Evolutionary conservation across 352 stramenopile species (phyloP).

Genomic region (Globisporangium okanoganense): DNA sequence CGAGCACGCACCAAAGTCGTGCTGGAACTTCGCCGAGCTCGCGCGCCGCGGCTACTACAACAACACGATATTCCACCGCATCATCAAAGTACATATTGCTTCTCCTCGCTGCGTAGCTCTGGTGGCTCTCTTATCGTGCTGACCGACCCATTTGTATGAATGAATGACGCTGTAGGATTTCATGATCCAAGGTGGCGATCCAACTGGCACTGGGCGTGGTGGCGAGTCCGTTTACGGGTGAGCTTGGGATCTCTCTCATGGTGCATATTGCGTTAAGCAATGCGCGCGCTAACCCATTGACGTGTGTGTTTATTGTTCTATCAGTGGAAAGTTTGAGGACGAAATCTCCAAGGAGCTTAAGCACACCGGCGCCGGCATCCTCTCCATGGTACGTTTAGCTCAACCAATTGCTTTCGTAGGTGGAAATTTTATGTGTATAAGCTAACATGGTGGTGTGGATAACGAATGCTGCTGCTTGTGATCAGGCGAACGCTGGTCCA

Average conservation of each 20-base stretch:
- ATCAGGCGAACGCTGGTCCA: constrained; percentile 84
- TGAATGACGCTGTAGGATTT: constrained; percentile 63
- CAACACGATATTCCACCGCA: constrained; percentile 94
- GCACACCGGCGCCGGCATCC: constrained; percentile 90
- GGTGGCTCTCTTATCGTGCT: neutral
- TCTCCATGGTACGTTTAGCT: constrained; percentile 71
- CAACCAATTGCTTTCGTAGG: neutral
- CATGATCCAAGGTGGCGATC: constrained; percentile 96
- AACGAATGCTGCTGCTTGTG: neutral
- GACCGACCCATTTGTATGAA: neutral
- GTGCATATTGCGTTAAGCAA: neutral
- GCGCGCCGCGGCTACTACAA: constrained; percentile 93
- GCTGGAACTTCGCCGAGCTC: constrained; percentile 92
- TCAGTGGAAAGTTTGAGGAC: constrained; percentile 91
- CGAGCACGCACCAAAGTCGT: constrained; percentile 90
- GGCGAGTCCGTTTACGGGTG: constrained; percentile 92
- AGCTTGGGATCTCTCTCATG: neutral
- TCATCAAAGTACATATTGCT: constrained; percentile 74
- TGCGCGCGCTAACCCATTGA: neutral
- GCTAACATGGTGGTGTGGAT: neutral
- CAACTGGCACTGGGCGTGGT: constrained; percentile 90
- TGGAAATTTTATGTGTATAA: neutral
- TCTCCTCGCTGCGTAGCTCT: neutral
- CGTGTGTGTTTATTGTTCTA: neutral
- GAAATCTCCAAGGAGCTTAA: constrained; percentile 92